Evolutionary conservation across 352 stramenopile genomes (phyloP), one percentile per base, ranked within the genome.

Genomic region (Aphanomyces astaci): DNA sequence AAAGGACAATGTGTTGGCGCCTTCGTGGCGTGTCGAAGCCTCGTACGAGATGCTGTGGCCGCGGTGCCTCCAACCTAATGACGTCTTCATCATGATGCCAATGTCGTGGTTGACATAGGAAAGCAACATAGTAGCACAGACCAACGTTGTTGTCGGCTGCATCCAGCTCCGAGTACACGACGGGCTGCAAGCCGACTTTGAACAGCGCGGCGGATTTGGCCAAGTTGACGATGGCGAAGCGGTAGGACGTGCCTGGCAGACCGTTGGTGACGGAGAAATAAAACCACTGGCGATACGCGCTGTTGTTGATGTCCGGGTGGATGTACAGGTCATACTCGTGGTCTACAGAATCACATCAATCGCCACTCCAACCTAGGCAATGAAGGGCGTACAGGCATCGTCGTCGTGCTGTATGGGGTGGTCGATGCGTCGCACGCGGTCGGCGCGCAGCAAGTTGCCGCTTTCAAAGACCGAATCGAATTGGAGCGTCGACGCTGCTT

Each of bases 261-360:
- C 72, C 81, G 67, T 90, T 90, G 36, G 74, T 82, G 19, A 95
- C 82, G 33, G 86, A 68, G 64, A 96, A 96, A 77, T 96, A 96
- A 72, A 95, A 96, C 89, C 89, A 96, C 72, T 96, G 89, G 7
- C 84, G 78, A 59, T 92, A 92, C 10, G 84, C 84, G 53, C 82
- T 84, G 66, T 92, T 92, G 74, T 87, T 89, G 64, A 90, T 75
- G 71, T 92, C 84, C 0, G 84, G 84, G 51, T 90, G 84, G 45
- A 92, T 80, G 9, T 77, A 27, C 13, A 92, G 53, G 36, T 92
- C 84, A 64, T 90, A 92, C 56, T 89, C 82, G 3, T 92, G 83
- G 1, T 48, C 65, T 78, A 71, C 60, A 53, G 13, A n/a, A 15
- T 15, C 17, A n/a, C n/a, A 10, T 31, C 27, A 30, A 2, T 55